Percentiles rank a stretch among this genome's conserved stretches.
These are phyloP conservation scores for Arachnopeziza araneosa DNA, from an alignment of 2,329 filamentous ascomycete genomes.

Conservation along the genomic window DNA sequence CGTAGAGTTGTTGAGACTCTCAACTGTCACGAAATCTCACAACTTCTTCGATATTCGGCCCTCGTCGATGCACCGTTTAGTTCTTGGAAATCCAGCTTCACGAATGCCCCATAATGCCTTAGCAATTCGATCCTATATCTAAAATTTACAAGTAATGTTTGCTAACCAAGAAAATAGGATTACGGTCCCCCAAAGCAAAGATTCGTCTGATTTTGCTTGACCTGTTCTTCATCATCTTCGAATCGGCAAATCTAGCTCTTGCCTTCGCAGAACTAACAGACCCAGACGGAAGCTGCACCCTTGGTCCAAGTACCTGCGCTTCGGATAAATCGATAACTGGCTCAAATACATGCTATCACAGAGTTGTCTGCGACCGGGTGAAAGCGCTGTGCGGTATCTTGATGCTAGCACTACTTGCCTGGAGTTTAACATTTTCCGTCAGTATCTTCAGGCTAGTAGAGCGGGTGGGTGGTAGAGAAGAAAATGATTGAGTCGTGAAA, in stretches of 20 bases:
- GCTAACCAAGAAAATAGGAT: constrained; percentile 40
- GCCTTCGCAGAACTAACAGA: constrained; percentile 78
- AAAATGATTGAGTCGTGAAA: constrained; percentile 14
- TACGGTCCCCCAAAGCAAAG: constrained; percentile 79
- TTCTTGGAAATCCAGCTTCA: too few species aligned
- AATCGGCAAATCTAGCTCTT: constrained; percentile 84
- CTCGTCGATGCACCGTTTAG: too few species aligned
- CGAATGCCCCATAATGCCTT: too few species aligned
- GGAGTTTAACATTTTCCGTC: constrained; percentile 83
- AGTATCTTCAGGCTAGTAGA: constrained; percentile 67
- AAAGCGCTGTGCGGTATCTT: constrained; percentile 73
- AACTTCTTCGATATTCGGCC: too few species aligned
- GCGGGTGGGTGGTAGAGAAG: constrained; percentile 51
- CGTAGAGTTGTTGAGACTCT: too few species aligned
- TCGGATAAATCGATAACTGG: constrained; percentile 21
- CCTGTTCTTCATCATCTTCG: constrained; percentile 95
- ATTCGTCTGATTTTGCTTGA: constrained; percentile 86
- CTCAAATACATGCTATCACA: constrained; percentile 20
- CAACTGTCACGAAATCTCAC: too few species aligned
- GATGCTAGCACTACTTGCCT: constrained; percentile 77
- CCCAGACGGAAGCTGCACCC: constrained; percentile 51
- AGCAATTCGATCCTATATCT: too few species aligned
- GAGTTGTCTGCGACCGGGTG: constrained; percentile 54
- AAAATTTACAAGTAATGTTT: too few species aligned
- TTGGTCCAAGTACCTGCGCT: constrained; percentile 21